Evolutionary conservation across 257 asterid species (phyloP).

Genomic region (Pogostemon cablin): DNA sequence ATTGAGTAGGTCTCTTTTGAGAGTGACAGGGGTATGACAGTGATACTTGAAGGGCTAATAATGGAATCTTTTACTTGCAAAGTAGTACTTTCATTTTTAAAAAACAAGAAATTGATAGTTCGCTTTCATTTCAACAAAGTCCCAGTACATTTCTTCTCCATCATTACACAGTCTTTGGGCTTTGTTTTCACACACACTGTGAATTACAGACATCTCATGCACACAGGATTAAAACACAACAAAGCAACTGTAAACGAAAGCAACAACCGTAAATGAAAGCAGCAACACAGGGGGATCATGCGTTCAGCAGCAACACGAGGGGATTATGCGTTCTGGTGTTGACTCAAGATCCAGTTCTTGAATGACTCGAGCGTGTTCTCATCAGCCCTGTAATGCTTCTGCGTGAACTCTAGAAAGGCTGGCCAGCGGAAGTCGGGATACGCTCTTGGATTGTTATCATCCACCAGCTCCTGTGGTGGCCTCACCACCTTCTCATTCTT

Average conservation of each 20-base stretch:
- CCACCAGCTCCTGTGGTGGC: slow-evolving; percentile 82
- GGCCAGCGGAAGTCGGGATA: slow-evolving; percentile 89
- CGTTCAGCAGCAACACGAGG: background rate
- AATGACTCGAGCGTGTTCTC: slow-evolving; percentile 68
- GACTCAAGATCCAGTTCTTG: slow-evolving; percentile 63
- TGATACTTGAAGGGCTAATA: no score
- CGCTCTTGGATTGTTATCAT: slow-evolving; percentile 61
- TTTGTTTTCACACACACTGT: no score
- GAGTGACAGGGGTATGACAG: no score
- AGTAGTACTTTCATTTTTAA: no score
- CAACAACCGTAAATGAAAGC: background rate
- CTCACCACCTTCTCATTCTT: slow-evolving; percentile 74
- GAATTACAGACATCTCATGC: no score
- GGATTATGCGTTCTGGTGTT: slow-evolving; percentile 27
- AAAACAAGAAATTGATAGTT: no score
- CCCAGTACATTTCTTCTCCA: no score
- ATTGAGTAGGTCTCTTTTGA: no score
- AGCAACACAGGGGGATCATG: background rate
- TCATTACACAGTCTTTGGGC: no score
- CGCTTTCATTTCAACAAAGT: no score
- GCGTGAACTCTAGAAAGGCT: slow-evolving; percentile 70
- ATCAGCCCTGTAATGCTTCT: slow-evolving; percentile 87
- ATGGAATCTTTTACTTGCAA: no score
- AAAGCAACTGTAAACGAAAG: background rate
- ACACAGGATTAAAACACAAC: background rate